Conservation (phyloP, 1,284 basidiomycete species). For the Cutaneotrichosporon sp. region DNA sequence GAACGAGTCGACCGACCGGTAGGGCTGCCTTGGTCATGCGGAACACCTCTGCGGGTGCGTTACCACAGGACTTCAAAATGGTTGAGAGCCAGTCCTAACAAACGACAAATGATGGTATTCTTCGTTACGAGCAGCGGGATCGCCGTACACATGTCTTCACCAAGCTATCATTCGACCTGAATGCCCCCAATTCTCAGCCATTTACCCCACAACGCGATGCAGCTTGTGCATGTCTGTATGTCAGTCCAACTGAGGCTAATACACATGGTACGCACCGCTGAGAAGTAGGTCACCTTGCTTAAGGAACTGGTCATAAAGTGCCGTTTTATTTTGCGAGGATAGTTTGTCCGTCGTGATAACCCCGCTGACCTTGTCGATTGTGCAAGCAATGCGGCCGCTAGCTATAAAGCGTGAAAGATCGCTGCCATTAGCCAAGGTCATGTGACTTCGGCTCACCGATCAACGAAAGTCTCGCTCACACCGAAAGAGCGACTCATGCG, state of each 20-base stretch:
- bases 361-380: conserved; percentile 90
- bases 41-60: too few species aligned
- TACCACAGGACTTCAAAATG: too few species aligned
- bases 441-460: conserved; percentile 56
- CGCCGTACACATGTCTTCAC: too few species aligned
- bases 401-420: conserved; percentile 93
- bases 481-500: conserved; percentile 85
- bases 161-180: too few species aligned
- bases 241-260: neutral
- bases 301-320: conserved; percentile 83
- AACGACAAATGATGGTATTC: too few species aligned
- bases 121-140: too few species aligned
- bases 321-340: conserved; percentile 66
- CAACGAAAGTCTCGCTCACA: conserved; percentile 81
- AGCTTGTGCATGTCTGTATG: conserved; percentile 46
- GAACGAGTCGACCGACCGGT: too few species aligned
- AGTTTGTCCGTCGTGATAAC: conserved; percentile 92
- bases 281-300: conserved; percentile 84
- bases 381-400: conserved; percentile 76
- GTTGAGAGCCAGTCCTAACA: too few species aligned
- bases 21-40: too few species aligned
- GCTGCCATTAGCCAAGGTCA: conserved; percentile 47
- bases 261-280: conserved; percentile 49
- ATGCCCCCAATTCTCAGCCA: too few species aligned
- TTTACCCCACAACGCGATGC: conserved; percentile 45